Evolutionary conservation across 768 basidiomycete genomes (phyloP).

Genomic region (Suillus occidentalis): DNA sequence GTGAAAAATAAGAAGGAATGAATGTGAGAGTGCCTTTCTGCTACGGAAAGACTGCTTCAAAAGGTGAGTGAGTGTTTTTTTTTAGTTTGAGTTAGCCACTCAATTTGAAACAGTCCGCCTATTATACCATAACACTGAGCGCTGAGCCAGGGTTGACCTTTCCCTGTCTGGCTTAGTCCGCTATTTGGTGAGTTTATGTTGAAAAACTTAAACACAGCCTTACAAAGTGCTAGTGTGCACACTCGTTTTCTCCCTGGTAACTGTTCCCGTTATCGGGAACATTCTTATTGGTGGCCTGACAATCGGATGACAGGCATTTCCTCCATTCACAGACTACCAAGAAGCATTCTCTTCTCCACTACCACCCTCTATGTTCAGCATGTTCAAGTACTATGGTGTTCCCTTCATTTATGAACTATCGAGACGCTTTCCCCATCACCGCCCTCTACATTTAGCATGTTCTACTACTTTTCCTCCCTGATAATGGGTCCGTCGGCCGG

Average conservation of each 20-base stretch:
- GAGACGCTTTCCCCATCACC: constrained; percentile 54
- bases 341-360: constrained; percentile 63
- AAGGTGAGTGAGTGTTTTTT: neutral
- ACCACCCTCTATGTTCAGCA: constrained; percentile 40
- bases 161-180: neutral
- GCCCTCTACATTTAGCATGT: constrained; percentile 55
- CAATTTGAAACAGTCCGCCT: neutral
- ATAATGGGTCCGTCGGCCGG: no score
- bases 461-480: no score
- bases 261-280: neutral
- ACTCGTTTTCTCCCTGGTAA: neutral
- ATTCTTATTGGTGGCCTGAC: neutral
- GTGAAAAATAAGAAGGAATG: neutral
- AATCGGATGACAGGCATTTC: constrained; percentile 57
- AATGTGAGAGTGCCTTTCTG: neutral
- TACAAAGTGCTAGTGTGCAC: neutral
- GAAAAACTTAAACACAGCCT: neutral
- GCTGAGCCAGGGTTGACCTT: neutral
- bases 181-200: neutral
- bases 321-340: constrained; percentile 72
- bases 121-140: neutral
- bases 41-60: neutral
- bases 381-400: no score
- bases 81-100: neutral
- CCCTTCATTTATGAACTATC: constrained; percentile 72